Percentiles rank a stretch among this genome's conserved stretches.
These are phyloP conservation scores for Penicillium dipodomyicola DNA, from an alignment of 495 filamentous ascomycete species.

Conservation along the genomic window DNA sequence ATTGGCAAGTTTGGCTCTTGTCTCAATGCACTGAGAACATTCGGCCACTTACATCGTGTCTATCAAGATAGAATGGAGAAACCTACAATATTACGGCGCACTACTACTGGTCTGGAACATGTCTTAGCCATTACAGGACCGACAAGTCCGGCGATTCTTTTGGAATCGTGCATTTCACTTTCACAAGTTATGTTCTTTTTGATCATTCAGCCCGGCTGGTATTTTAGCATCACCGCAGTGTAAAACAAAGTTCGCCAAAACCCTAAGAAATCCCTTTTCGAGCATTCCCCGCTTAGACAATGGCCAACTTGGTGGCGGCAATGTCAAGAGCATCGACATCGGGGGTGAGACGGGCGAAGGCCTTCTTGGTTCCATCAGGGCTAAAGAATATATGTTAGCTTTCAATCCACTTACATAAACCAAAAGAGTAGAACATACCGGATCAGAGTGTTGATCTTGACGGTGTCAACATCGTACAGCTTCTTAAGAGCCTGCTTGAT, in stretches of 20 bases:
- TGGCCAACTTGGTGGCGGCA: constrained; percentile 95
- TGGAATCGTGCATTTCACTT: constrained; percentile 22
- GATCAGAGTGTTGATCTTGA: constrained; percentile 99
- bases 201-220: constrained; percentile 48
- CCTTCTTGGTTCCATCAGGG: constrained; percentile 98
- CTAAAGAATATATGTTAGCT: constrained; percentile 41
- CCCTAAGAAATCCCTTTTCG: constrained; percentile 37
- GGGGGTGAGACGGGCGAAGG: constrained; percentile 87
- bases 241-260: constrained; percentile 45
- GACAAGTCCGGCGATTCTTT: constrained; percentile 12
- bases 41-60: background rate
- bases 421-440: constrained; percentile 53
- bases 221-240: constrained; percentile 46
- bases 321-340: constrained; percentile 99
- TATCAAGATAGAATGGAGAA: background rate
- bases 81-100: background rate
- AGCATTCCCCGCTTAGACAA: constrained; percentile 66
- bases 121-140: constrained; percentile 13
- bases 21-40: background rate
- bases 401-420: constrained; percentile 8
- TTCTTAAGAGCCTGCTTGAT: constrained; percentile 98
- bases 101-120: constrained; percentile 1
- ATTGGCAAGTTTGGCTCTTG: background rate
- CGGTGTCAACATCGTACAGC: constrained; percentile 95
- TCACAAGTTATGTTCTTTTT: constrained; percentile 38